A percentile compares a stretch with the other conserved stretches of the same genome.
These are phyloP conservation scores for Eimeria tenella DNA, from an alignment of 169 alveolate genomes.

Conservation along the genomic window DNA sequence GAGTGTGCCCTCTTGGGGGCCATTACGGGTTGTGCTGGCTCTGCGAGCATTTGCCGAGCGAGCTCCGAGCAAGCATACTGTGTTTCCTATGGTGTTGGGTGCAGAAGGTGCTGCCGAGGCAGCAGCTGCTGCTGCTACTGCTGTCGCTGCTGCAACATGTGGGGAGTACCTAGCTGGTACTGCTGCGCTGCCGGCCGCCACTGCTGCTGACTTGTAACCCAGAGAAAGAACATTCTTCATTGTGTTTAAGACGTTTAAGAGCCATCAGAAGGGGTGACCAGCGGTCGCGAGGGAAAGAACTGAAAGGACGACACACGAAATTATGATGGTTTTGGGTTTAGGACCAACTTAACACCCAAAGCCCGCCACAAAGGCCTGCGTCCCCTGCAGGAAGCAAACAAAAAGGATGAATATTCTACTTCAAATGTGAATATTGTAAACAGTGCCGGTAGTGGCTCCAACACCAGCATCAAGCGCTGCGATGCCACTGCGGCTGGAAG, in stretches of 20 bases:
- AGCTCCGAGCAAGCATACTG: background rate
- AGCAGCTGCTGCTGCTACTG: background rate
- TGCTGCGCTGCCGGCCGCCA: background rate
- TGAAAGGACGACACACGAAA: background rate
- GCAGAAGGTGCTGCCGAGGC: background rate
- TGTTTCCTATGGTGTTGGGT: background rate
- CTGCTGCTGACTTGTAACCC: constrained; percentile 19
- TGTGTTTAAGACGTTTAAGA: background rate
- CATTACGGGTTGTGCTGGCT: background rate
- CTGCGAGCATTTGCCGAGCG: too few species aligned
- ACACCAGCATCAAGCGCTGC: too few species aligned
- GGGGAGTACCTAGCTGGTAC: background rate
- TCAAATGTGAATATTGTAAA: too few species aligned
- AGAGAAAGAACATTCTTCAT: background rate
- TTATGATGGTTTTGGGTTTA: too few species aligned
- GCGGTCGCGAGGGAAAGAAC: background rate
- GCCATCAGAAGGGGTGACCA: background rate
- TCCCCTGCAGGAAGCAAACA: too few species aligned
- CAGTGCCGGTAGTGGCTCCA: too few species aligned
- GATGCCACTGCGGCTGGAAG: too few species aligned
- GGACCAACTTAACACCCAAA: too few species aligned
- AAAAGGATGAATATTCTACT: too few species aligned
- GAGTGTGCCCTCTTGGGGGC: background rate
- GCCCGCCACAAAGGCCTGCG: too few species aligned
- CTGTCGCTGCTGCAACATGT: too few species aligned